Evolutionary conservation across 306 rosid genomes (phyloP).

Genomic region (Cajanus cajan): DNA sequence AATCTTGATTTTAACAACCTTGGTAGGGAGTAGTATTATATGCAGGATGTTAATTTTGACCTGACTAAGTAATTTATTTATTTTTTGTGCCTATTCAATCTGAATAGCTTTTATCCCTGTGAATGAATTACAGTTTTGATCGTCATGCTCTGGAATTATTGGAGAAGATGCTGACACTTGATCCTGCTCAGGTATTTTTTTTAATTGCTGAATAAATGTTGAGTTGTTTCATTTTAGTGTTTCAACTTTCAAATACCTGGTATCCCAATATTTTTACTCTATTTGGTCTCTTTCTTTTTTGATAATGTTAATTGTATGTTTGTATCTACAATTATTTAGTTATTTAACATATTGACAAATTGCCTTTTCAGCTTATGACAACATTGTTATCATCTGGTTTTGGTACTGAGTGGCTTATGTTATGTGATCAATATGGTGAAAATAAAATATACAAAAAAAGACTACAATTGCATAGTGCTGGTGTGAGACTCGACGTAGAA

Average conservation of each 20-base stretch:
- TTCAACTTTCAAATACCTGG: not conserved
- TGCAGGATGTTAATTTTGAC: not conserved
- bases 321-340: not conserved
- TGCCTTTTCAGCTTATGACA: not conserved
- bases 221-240: not conserved
- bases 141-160: constrained; percentile 68
- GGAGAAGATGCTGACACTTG: constrained; percentile 68
- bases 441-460: not conserved
- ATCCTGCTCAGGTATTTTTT: constrained; percentile 62
- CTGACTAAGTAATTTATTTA: too few species aligned
- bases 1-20: too few species aligned
- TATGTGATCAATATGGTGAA: not conserved
- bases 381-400: constrained; percentile 1
- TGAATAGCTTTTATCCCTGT: not conserved
- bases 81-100: not conserved
- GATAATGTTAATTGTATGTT: not conserved
- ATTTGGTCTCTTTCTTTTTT: not conserved
- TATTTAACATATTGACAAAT: not conserved
- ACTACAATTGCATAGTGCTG: not conserved
- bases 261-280: not conserved
- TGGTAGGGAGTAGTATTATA: not conserved
- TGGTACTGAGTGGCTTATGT: not conserved
- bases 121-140: constrained; percentile 51
- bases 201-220: not conserved
- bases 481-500: not conserved